phyloP scores from a whole-genome alignment of 2,329 filamentous ascomycete species.

The Hypoxylon sp. region DNA sequence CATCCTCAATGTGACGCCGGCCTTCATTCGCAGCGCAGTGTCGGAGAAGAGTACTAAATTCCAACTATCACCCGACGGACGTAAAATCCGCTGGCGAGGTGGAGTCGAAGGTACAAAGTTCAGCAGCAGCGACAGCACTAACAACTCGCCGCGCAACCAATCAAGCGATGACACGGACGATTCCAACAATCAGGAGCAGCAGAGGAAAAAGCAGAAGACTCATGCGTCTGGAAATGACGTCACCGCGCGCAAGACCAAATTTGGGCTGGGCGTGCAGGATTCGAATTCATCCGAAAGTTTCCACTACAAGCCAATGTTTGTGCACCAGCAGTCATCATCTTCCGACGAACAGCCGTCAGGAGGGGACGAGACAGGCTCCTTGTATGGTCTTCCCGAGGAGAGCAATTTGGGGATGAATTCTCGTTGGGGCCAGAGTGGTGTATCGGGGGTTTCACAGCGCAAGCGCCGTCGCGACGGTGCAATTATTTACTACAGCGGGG shows the following conservation, averaged over 20 bases:
- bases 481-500: constrained; percentile 86
- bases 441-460: constrained; percentile 58
- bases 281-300: constrained; percentile 63
- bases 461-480: constrained; percentile 75
- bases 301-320: constrained; percentile 74
- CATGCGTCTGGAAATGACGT: constrained; percentile 53
- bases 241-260: constrained; percentile 56
- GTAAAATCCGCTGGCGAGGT: constrained; percentile 84
- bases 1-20: constrained; percentile 83
- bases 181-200: constrained; percentile 57
- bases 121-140: constrained; percentile 73
- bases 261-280: constrained; percentile 52
- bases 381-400: constrained; percentile 60
- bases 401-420: constrained; percentile 63
- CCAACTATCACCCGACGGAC: constrained; percentile 81
- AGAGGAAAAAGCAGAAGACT: constrained; percentile 62
- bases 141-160: constrained; percentile 61
- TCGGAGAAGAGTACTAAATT: constrained; percentile 78
- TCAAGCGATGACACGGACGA: constrained; percentile 64
- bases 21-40: constrained; percentile 81
- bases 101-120: constrained; percentile 73
- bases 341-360: constrained; percentile 61
- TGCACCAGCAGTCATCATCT: constrained; percentile 59
- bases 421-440: constrained; percentile 58
- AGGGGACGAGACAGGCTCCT: constrained; percentile 62